Base-by-base conservation (phyloP, 148 eudicot genomes). In the Rhododendron simsii region DNA sequence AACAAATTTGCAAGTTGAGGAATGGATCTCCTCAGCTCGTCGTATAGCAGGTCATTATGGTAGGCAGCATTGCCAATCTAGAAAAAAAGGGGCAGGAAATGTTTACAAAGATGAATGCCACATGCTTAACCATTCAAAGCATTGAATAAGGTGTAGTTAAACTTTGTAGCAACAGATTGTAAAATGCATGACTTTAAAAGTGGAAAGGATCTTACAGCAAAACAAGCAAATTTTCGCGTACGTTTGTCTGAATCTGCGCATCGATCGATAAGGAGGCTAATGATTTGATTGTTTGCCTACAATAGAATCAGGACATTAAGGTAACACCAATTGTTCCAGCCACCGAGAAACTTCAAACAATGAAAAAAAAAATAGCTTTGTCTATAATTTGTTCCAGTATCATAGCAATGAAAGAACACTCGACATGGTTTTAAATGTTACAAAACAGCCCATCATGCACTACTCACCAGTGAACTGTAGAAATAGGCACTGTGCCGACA, bases 11-110 rank as follows among this genome's bases (percentile, higher is more conserved):
- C 94, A 26, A 97, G 91, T 87, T 95, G 98, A 85, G 98, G 95
- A 71, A 97, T 95, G 69, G 94, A 95, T 88, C 94, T 91, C 89
- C 92, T 91, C 15, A 97, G 94, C 86, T 91, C 96, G 50, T 97
- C 98, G 80, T 97, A 95, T 86, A 97, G 86, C 88, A 90, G 81
- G 85, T 93, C 96, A 83, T 91, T 97, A 83, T 97, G 98, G 89
- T 93, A 97, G 9, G 99, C 98, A 78, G 99, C 98, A 89, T 97
- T 97, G 67, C 99, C 99, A 59, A 97, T 93, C 99, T 97, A 88
- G 81, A 73, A 79, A 59, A 50, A 44, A 81, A n/a, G 50, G 39
- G 8, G 69, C 76, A 67, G 45, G 39, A 23, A 26, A 41, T 23
- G n/a, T 80, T 26, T 39, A 55, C 55, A 48, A 80, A 18, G 41